These are phyloP conservation scores for Auriscalpium orientale DNA, from an alignment of 768 basidiomycete genomes.

Conservation along the genomic window DNA sequence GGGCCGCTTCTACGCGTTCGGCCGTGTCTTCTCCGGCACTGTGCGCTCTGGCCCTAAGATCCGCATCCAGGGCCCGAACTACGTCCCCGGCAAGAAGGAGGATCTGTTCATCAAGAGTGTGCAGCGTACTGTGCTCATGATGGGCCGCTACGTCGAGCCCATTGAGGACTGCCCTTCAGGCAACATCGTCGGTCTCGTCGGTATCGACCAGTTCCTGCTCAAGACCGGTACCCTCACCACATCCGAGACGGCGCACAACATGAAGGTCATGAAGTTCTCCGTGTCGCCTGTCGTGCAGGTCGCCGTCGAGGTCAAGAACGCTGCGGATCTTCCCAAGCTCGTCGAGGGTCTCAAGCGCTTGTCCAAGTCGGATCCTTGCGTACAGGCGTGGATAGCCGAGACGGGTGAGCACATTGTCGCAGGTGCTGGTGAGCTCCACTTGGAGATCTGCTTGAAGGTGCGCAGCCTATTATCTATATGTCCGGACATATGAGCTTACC, in stretches of 20 bases:
- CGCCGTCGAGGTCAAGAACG: constrained; percentile 99
- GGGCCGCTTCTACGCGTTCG: constrained; percentile 99
- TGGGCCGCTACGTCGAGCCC: constrained; percentile 98
- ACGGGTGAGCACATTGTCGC: constrained; percentile 98
- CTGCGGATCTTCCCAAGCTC: constrained; percentile 96
- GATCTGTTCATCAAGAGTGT: constrained; percentile 97
- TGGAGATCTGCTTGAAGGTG: constrained; percentile 99
- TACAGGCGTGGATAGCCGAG: constrained; percentile 88
- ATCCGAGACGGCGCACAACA: constrained; percentile 99
- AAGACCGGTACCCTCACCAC: constrained; percentile 98
- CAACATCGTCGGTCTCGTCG: constrained; percentile 98
- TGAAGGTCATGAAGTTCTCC: constrained; percentile 99
- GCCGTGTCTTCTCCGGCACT: constrained; percentile 99
- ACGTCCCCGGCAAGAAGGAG: constrained; percentile 96
- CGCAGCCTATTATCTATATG: background rate
- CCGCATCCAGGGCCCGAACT: constrained; percentile 99
- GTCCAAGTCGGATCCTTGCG: constrained; percentile 99
- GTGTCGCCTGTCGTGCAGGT: constrained; percentile 99
- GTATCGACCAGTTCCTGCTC: constrained; percentile 99
- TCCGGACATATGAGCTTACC: background rate
- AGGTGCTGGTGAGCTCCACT: constrained; percentile 97
- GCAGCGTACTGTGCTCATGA: constrained; percentile 99
- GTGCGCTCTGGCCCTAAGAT: constrained; percentile 96
- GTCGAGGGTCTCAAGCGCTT: constrained; percentile 99
- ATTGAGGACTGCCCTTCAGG: constrained; percentile 99